Percentiles rank a stretch among this genome's conserved stretches.
phyloP scores from a whole-genome alignment of 2,329 filamentous ascomycete genomes.

The Fusarium sp. region DNA sequence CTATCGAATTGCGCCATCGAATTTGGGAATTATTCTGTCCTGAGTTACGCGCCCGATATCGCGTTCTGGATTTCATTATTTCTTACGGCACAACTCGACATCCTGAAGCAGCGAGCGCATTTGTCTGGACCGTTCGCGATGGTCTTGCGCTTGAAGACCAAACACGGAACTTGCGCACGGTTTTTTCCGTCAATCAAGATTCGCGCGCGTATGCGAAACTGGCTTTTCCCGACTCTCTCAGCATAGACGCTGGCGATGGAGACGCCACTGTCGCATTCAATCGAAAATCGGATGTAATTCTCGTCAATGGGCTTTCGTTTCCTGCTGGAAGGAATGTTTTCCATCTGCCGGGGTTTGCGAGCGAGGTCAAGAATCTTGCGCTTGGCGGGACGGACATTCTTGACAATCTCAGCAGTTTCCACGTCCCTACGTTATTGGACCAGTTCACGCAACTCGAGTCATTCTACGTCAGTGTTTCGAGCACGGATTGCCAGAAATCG shows the following conservation, averaged over 20 bases:
- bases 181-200: slow-evolving; percentile 52
- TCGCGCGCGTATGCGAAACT: slow-evolving; percentile 50
- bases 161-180: slow-evolving; percentile 45
- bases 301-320: slow-evolving; percentile 33
- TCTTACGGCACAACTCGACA: slow-evolving; percentile 17
- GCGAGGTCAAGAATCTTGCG: slow-evolving; percentile 47
- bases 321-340: slow-evolving; percentile 23
- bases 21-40: slow-evolving; percentile 51
- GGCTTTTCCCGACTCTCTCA: slow-evolving; percentile 49
- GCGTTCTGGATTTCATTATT: slow-evolving; percentile 46
- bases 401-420: not conserved
- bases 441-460: slow-evolving; percentile 44
- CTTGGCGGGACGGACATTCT: slow-evolving; percentile 24
- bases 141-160: slow-evolving; percentile 42
- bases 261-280: slow-evolving; percentile 48
- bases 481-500: slow-evolving; percentile 5
- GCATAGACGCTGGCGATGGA: slow-evolving; percentile 41
- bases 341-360: slow-evolving; percentile 44
- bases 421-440: not conserved
- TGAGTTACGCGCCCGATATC: slow-evolving; percentile 42
- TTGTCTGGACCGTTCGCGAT: slow-evolving; percentile 37
- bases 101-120: slow-evolving; percentile 3
- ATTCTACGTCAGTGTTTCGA: slow-evolving; percentile 41
- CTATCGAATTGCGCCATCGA: slow-evolving; percentile 47
- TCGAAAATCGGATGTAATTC: slow-evolving; percentile 47